phyloP scores from a whole-genome alignment of 495 filamentous ascomycete genomes.

The Neurospora sp. region DNA sequence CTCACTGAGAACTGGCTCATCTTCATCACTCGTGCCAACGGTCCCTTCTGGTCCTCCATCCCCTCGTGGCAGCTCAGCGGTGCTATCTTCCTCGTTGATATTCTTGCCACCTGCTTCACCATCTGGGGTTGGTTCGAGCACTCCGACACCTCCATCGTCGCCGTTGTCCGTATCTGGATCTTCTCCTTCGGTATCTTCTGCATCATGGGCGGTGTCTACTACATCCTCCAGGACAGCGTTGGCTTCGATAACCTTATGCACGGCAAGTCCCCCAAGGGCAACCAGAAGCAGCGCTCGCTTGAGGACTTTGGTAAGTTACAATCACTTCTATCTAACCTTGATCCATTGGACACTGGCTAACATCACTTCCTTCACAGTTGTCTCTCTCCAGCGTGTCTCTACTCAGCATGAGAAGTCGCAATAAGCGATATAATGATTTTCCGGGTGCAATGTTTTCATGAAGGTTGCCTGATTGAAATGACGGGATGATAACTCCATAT shows the following conservation, averaged over 20 bases:
- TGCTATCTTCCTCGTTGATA: slow-evolving; percentile 71
- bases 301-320: slow-evolving; percentile 65
- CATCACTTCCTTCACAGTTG: slow-evolving; percentile 35
- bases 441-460: slow-evolving; percentile 3
- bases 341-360: slow-evolving; percentile 17
- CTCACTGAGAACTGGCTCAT: slow-evolving; percentile 95
- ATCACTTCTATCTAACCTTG: neutral
- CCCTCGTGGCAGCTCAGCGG: slow-evolving; percentile 73
- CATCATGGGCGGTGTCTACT: slow-evolving; percentile 51
- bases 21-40: slow-evolving; percentile 86
- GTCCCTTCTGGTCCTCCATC: slow-evolving; percentile 73
- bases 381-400: slow-evolving; percentile 75
- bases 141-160: slow-evolving; percentile 58
- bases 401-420: slow-evolving; percentile 72
- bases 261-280: slow-evolving; percentile 68
- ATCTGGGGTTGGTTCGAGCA: slow-evolving; percentile 68
- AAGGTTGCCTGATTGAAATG: slow-evolving; percentile 8
- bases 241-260: slow-evolving; percentile 90
- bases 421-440: slow-evolving; percentile 29
- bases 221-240: slow-evolving; percentile 62
- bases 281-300: slow-evolving; percentile 60
- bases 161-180: slow-evolving; percentile 79
- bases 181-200: slow-evolving; percentile 76
- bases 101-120: slow-evolving; percentile 73
- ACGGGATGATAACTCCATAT: slow-evolving; percentile 6